Evolutionary conservation across 805 yeast species (phyloP).

Genomic region (Saccharomycopsis babjevae): DNA sequence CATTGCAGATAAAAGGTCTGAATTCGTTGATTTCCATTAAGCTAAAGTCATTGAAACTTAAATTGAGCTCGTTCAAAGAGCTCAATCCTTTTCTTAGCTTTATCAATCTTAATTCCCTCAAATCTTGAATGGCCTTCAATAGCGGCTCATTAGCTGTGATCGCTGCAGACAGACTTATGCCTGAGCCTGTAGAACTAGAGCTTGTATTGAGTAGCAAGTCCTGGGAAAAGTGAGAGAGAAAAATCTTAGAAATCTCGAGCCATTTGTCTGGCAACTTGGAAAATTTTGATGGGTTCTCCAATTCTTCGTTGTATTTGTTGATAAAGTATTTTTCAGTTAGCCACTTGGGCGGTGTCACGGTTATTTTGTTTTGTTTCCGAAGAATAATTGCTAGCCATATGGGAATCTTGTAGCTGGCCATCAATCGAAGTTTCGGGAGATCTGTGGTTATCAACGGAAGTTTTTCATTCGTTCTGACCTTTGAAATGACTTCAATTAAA

Average conservation of each 20-base stretch:
- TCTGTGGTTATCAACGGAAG: conserved; percentile 29
- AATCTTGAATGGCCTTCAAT: conserved; percentile 65
- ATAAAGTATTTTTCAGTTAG: conserved; percentile 45
- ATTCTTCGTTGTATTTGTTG: conserved; percentile 56
- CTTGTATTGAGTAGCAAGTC: conserved; percentile 36
- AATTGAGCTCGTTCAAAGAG: conserved; percentile 70
- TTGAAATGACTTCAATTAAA: conserved; percentile 39
- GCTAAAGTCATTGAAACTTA: conserved; percentile 75
- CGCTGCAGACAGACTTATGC: neutral
- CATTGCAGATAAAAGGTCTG: conserved; percentile 67
- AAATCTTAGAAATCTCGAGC: conserved; percentile 68
- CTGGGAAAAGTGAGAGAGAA: conserved; percentile 60
- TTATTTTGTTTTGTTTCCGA: conserved; percentile 78
- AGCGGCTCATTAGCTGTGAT: conserved; percentile 62
- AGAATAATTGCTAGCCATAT: conserved; percentile 81
- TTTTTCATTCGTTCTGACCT: conserved; percentile 2
- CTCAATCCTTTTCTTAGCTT: conserved; percentile 74
- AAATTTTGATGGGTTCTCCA: conserved; percentile 45
- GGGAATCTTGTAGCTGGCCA: conserved; percentile 63
- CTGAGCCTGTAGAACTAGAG: neutral
- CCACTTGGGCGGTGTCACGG: conserved; percentile 83
- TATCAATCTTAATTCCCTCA: conserved; percentile 71
- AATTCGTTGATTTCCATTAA: conserved; percentile 80
- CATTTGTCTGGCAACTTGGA: conserved; percentile 77
- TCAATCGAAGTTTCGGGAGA: conserved; percentile 52